These are phyloP conservation scores for Miamiensis avidus DNA, from an alignment of 169 alveolate genomes.

Conservation along the genomic window DNA sequence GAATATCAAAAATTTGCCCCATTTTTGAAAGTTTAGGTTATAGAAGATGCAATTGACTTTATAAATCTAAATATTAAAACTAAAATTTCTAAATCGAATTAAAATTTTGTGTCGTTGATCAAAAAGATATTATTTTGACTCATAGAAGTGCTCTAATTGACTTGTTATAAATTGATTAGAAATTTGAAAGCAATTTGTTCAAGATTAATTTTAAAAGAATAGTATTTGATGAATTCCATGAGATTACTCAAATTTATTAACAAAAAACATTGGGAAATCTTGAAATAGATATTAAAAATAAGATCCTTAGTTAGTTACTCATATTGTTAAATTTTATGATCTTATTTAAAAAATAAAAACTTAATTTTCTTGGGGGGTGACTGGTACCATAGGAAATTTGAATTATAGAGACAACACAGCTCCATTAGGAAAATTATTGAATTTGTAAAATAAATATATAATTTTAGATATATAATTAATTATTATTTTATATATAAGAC, in stretches of 20 bases:
- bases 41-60: neutral
- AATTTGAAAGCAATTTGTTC: neutral
- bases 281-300: neutral
- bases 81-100: neutral
- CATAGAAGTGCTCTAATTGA: constrained; percentile 4
- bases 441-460: neutral
- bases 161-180: neutral
- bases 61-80: neutral
- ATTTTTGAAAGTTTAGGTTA: constrained; percentile 8
- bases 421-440: neutral
- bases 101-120: neutral
- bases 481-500: no score
- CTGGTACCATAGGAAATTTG: constrained; percentile 3
- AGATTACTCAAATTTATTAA: neutral
- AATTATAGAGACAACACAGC: neutral
- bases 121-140: neutral
- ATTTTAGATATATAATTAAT: no score
- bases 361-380: constrained; percentile 11
- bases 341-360: neutral
- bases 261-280: neutral
- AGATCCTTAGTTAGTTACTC: neutral
- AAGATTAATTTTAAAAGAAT: constrained; percentile 5
- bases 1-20: constrained; percentile 20
- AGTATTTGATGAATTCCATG: constrained; percentile 19
- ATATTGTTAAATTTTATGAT: neutral